Evolutionary conservation across 257 asterid species (phyloP).

Genomic region (Jacaranda mimosifolia): DNA sequence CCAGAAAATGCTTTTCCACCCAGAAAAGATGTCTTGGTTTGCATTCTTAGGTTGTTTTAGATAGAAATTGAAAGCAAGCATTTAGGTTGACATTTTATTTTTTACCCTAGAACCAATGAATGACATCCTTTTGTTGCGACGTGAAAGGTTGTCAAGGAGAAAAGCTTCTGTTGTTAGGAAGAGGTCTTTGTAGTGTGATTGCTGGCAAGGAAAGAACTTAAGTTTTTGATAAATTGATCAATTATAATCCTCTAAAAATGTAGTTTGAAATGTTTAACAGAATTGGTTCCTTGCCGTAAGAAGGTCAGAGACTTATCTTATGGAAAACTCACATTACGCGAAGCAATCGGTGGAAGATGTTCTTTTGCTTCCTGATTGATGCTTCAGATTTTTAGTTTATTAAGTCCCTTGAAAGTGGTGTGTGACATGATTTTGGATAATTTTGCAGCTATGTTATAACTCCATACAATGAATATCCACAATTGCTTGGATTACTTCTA

Average conservation of each 20-base stretch:
- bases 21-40: too few species aligned
- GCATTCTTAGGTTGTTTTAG: too few species aligned
- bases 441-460: constrained; percentile 86
- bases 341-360: constrained; percentile 9
- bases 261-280: constrained; percentile 1
- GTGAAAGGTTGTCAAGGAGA: not conserved
- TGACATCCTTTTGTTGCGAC: not conserved
- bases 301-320: not conserved
- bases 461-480: constrained; percentile 95
- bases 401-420: constrained; percentile 17
- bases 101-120: not conserved
- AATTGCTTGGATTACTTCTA: constrained; percentile 89
- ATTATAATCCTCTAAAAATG: not conserved
- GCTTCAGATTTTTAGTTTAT: not conserved
- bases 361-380: constrained; percentile 33
- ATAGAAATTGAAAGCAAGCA: too few species aligned
- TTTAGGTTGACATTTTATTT: not conserved
- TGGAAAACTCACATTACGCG: not conserved
- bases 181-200: constrained; percentile 13
- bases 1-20: too few species aligned
- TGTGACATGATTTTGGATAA: constrained; percentile 37
- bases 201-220: not conserved
- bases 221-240: constrained; percentile 12
- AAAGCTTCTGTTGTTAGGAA: not conserved
- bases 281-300: constrained; percentile 15